Evolutionary conservation across 345 rosid genomes (phyloP).

Genomic region (Hypericum androsaemum): DNA sequence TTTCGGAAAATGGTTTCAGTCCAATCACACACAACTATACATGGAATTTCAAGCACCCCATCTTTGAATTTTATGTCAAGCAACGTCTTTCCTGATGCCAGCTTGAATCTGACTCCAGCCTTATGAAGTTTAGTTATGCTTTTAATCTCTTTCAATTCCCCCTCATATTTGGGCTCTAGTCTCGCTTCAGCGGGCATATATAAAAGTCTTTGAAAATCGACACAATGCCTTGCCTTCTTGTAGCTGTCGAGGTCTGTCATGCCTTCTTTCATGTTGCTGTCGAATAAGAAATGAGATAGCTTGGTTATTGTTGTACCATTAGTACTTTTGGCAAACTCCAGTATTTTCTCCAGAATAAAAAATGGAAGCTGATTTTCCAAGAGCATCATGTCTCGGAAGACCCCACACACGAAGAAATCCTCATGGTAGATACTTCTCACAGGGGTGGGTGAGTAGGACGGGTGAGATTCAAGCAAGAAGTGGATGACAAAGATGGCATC

Average conservation of each 20-base stretch:
- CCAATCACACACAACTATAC: background rate
- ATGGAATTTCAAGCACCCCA: constrained; percentile 10
- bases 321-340: constrained; percentile 2
- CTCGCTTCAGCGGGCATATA: background rate
- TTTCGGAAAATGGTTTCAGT: constrained; percentile 11
- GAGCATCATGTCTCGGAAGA: constrained; percentile 15
- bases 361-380: constrained; percentile 28
- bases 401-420: too few species aligned
- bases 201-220: constrained; percentile 11
- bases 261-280: background rate
- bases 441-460: too few species aligned
- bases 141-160: background rate
- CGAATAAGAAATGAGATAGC: background rate
- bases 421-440: too few species aligned
- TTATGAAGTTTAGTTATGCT: constrained; percentile 13
- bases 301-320: background rate
- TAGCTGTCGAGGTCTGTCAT: background rate
- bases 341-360: constrained; percentile 16
- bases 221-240: background rate
- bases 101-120: constrained; percentile 12
- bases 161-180: too few species aligned
- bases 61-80: constrained; percentile 11
- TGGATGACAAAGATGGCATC: too few species aligned
- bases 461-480: too few species aligned
- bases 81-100: background rate